phyloP scores from a whole-genome alignment of 331 rosid genomes.

The Quercus tomentella region DNA sequence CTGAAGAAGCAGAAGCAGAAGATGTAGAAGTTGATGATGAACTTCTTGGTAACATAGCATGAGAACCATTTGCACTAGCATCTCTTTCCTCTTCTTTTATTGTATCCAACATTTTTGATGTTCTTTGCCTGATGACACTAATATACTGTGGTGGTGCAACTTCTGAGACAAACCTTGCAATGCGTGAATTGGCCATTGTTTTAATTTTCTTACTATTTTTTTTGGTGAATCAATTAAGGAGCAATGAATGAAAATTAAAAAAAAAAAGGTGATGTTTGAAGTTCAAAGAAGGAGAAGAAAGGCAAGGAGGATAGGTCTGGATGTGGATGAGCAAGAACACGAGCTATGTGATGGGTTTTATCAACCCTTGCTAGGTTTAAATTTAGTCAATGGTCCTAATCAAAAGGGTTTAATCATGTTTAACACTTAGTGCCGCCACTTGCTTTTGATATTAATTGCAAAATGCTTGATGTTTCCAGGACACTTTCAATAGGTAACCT shows the following conservation, averaged over 20 bases:
- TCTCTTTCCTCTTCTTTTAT: slow-evolving; percentile 85
- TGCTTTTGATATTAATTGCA: slow-evolving; percentile 42
- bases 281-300: neutral
- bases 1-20: slow-evolving; percentile 21
- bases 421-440: slow-evolving; percentile 53
- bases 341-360: slow-evolving; percentile 28
- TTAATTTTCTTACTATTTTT: neutral
- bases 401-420: slow-evolving; percentile 26
- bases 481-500: slow-evolving; percentile 11
- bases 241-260: neutral
- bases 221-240: neutral
- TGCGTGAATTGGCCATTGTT: slow-evolving; percentile 67
- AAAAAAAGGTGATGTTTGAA: neutral
- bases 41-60: slow-evolving; percentile 19
- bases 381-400: slow-evolving; percentile 33
- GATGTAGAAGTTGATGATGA: slow-evolving; percentile 24
- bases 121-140: slow-evolving; percentile 72
- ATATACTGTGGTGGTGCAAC: slow-evolving; percentile 93
- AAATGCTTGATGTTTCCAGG: neutral
- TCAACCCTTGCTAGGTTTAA: slow-evolving; percentile 23
- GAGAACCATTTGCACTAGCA: slow-evolving; percentile 24
- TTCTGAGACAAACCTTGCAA: slow-evolving; percentile 77
- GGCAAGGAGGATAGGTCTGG: neutral
- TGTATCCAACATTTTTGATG: slow-evolving; percentile 86
- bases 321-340: slow-evolving; percentile 24